A percentile compares a stretch with the other conserved stretches of the same genome.
Evolutionary conservation across 257 asterid species (phyloP).

Genomic region (Phtheirospermum japonicum): DNA sequence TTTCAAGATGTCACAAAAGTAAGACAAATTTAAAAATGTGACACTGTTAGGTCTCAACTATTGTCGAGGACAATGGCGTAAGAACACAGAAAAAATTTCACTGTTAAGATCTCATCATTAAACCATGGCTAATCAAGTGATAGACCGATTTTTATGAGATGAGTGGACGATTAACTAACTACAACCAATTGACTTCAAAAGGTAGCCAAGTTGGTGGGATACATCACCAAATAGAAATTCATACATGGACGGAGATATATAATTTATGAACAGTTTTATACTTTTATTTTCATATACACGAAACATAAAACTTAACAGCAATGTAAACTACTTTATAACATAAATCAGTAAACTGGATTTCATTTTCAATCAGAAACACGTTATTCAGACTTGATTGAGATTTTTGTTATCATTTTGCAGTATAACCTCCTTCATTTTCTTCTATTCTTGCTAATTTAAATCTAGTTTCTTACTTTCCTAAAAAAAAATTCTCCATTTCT

Average conservation of each 20-base stretch:
- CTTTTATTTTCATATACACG: background rate
- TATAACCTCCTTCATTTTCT: no score
- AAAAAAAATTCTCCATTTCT: background rate
- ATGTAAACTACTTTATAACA: background rate
- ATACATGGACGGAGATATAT: background rate
- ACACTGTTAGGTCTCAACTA: background rate
- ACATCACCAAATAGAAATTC: no score
- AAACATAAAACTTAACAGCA: background rate
- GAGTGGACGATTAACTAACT: no score
- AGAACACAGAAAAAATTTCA: no score
- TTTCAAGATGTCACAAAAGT: background rate
- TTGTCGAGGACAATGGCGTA: no score
- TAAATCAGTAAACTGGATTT: background rate
- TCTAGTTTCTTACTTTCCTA: background rate
- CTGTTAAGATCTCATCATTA: no score
- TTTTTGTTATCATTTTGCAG: background rate
- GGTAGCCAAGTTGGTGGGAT: no score
- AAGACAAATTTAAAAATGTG: background rate
- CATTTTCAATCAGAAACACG: background rate
- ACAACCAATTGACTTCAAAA: no score
- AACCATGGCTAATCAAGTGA: no score
- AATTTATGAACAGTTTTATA: background rate
- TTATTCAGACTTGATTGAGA: background rate
- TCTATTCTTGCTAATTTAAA: background rate
- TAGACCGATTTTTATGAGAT: no score